A percentile compares a stretch with the other conserved stretches of the same genome.
phyloP scores from a whole-genome alignment of 1,284 basidiomycete species.

The Marasmius tenuissimus region DNA sequence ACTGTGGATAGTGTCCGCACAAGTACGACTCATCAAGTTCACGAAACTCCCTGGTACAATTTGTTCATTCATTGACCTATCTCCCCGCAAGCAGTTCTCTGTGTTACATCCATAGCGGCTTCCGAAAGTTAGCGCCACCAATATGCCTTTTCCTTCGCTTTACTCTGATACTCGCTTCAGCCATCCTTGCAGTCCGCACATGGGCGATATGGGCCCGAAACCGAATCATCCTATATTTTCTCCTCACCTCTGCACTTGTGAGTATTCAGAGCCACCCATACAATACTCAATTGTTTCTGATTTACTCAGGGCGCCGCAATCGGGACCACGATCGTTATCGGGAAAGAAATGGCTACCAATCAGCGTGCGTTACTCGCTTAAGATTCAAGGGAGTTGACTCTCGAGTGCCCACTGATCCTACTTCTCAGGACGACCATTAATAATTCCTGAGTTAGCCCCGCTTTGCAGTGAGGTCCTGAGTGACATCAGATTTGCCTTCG shows the following conservation, averaged over 20 bases:
- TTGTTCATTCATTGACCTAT: no score
- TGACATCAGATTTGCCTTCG: constrained; percentile 4
- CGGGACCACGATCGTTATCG: constrained; percentile 12
- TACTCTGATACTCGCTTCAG: no score
- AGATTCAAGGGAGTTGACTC: no score
- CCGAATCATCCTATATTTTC: constrained; percentile 8
- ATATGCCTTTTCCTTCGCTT: no score
- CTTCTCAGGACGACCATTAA: constrained; percentile 4
- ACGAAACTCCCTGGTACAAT: no score
- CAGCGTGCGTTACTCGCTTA: constrained; percentile 2
- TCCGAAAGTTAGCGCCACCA: constrained; percentile 20
- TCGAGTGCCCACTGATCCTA: background rate
- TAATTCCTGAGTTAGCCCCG: background rate
- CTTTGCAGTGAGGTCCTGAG: constrained; percentile 9
- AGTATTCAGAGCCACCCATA: no score
- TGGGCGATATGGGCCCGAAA: constrained; percentile 19
- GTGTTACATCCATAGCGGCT: constrained; percentile 15
- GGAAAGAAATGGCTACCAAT: constrained; percentile 4
- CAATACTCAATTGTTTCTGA: no score
- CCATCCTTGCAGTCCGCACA: constrained; percentile 17
- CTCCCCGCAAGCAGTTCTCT: constrained; percentile 9
- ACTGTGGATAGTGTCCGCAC: constrained; percentile 11
- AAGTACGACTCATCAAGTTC: no score
- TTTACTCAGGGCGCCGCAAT: no score
- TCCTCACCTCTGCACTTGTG: constrained; percentile 13